Conservation (phyloP, 176 grass and related monocot genomes). For the Lolium perenne region DNA sequence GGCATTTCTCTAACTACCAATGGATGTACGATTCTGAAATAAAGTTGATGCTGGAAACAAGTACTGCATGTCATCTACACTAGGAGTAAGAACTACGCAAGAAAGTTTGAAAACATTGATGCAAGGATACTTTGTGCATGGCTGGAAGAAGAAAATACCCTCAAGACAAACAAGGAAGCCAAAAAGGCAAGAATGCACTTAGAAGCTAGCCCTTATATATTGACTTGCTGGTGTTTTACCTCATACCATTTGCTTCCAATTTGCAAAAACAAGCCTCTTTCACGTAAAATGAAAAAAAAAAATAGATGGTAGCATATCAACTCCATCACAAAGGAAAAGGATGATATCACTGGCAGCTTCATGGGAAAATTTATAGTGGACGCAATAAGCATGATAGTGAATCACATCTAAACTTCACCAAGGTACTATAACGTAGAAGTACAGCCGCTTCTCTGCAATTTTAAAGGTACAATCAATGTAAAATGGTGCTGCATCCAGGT, state of each 20-base stretch:
- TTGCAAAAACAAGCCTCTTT: background rate
- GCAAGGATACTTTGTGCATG: background rate
- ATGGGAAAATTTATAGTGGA: background rate
- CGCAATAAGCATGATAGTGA: conserved; percentile 7
- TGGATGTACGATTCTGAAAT: conserved; percentile 11
- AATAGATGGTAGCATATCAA: background rate
- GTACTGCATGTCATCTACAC: conserved; percentile 23
- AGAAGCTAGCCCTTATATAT: background rate
- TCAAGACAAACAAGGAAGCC: background rate
- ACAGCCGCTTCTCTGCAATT: background rate
- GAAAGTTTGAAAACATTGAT: conserved; percentile 6
- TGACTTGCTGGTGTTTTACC: conserved; percentile 1
- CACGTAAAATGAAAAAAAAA: conserved; percentile 11
- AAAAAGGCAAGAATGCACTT: conserved; percentile 10
- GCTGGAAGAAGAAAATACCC: conserved; percentile 1
- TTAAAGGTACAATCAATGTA: conserved; percentile 12
- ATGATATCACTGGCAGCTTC: background rate
- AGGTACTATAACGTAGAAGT: conserved; percentile 1
- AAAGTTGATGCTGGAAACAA: background rate
- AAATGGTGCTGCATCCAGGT: background rate
- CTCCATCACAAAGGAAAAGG: background rate
- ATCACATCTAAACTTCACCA: conserved; percentile 23
- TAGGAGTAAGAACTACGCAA: background rate
- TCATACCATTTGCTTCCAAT: conserved; percentile 19
- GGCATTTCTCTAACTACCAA: conserved; percentile 5